Evolutionary conservation across 192 early-diverging fungal genomes (phyloP).

Genomic region (Dispira parvispora): DNA sequence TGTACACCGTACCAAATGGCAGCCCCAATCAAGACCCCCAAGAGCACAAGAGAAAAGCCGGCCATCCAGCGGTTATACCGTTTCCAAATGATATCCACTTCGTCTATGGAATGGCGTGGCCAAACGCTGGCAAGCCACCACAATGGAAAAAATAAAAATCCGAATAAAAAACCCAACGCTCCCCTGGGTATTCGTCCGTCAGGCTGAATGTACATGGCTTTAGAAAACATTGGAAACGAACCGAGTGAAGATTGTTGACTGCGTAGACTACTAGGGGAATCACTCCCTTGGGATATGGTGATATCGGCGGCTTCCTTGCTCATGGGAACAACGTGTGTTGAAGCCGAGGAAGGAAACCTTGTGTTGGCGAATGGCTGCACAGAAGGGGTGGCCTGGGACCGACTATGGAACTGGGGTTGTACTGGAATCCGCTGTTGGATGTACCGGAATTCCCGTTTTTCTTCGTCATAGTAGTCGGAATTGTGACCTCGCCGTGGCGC

Average conservation of each 20-base stretch:
- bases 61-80: slow-evolving; percentile 17
- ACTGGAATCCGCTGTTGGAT: not conserved
- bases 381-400: not conserved
- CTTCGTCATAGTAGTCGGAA: not conserved
- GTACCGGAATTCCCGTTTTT: not conserved
- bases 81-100: slow-evolving; percentile 13
- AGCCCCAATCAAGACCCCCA: slow-evolving; percentile 11
- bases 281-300: not conserved
- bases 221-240: slow-evolving; percentile 5
- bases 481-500: not conserved
- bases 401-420: not conserved
- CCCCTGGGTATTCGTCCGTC: slow-evolving; percentile 5
- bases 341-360: slow-evolving; percentile 4
- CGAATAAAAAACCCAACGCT: not conserved
- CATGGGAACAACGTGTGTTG: not conserved
- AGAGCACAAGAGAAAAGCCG: slow-evolving; percentile 14
- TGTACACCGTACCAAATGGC: too few species aligned
- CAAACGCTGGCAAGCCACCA: slow-evolving; percentile 8
- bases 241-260: not conserved
- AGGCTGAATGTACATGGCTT: slow-evolving; percentile 6
- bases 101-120: slow-evolving; percentile 5
- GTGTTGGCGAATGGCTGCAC: not conserved
- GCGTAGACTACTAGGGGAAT: too few species aligned
- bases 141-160: slow-evolving; percentile 3
- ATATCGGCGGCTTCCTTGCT: not conserved